A percentile compares a stretch with the other conserved stretches of the same genome.
phyloP scores from a whole-genome alignment of 1,284 basidiomycete species.

The Schizophyllum amplum region DNA sequence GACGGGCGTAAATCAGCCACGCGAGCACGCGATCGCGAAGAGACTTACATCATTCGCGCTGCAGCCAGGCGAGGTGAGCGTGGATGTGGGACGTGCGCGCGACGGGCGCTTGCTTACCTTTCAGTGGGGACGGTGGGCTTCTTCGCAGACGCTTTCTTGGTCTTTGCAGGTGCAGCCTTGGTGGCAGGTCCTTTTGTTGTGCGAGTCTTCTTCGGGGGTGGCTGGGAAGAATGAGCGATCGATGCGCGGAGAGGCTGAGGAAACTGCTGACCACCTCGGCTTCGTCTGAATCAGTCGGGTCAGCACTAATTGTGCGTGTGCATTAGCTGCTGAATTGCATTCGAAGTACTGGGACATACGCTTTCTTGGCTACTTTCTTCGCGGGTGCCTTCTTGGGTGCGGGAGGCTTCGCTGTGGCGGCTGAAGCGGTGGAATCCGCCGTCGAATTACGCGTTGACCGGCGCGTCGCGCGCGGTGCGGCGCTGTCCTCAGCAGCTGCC shows the following conservation, averaged over 20 bases:
- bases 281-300: not conserved
- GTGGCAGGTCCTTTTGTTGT: conserved; percentile 3
- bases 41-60: not conserved
- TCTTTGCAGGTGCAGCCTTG: conserved; percentile 7
- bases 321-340: too few relatives aligned
- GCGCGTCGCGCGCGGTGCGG: conserved; percentile 39
- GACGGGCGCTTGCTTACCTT: not conserved
- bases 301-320: not conserved
- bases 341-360: too few relatives aligned
- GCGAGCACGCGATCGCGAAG: not conserved
- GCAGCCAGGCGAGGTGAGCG: not conserved
- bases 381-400: conserved; percentile 4
- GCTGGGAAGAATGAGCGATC: not conserved
- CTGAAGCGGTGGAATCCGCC: conserved; percentile 1
- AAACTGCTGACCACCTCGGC: not conserved
- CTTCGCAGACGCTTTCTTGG: conserved; percentile 2
- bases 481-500: conserved; percentile 19
- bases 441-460: conserved; percentile 18
- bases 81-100: not conserved
- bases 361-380: not conserved
- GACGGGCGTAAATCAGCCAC: not conserved
- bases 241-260: not conserved
- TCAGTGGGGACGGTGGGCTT: conserved; percentile 1
- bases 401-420: conserved; percentile 6
- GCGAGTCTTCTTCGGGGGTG: conserved; percentile 5